A percentile compares a stretch with the other conserved stretches of the same genome.
phyloP scores from a whole-genome alignment of 108 stramenopile species.

The Cyclotella kingstonii region DNA sequence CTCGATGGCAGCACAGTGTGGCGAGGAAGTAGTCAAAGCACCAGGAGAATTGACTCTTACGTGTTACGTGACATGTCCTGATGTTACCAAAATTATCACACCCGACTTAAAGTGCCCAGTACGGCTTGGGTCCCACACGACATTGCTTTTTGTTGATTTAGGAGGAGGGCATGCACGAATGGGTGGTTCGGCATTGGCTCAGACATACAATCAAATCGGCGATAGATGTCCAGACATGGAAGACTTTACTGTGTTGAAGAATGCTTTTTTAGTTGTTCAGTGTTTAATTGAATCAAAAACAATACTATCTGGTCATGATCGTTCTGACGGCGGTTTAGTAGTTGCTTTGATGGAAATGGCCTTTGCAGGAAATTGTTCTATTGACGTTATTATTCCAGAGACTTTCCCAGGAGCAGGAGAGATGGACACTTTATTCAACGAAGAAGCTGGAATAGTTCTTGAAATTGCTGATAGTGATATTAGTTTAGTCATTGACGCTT shows the following conservation, averaged over 20 bases:
- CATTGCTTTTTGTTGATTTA: conserved; percentile 88
- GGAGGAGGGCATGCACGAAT: conserved; percentile 82
- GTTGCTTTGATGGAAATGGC: conserved; percentile 97
- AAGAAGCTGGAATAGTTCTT: conserved; percentile 95
- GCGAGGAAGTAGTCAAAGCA: conserved; percentile 94
- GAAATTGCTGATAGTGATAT: conserved; percentile 70
- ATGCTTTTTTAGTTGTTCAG: conserved; percentile 90
- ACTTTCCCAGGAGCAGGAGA: conserved; percentile 55
- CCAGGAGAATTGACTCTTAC: conserved; percentile 97
- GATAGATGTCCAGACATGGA: conserved; percentile 91
- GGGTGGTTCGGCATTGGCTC: conserved; percentile 95
- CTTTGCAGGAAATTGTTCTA: conserved; percentile 95
- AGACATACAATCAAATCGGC: conserved; percentile 93
- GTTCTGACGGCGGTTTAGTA: conserved; percentile 94
- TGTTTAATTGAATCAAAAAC: conserved; percentile 72
- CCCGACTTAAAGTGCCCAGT: conserved; percentile 91
- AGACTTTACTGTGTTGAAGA: conserved; percentile 79
- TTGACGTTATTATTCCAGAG: conserved; percentile 82
- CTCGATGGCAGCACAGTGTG: conserved; percentile 97
- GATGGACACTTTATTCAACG: conserved; percentile 89
- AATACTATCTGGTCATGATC: conserved; percentile 93
- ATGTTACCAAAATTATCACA: conserved; percentile 93
- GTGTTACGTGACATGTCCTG: conserved; percentile 93
- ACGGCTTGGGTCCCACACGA: conserved; percentile 48
- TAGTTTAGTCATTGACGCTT: conserved; percentile 65